A percentile compares a stretch with the other conserved stretches of the same genome.
These are phyloP conservation scores for Nematocida parisii DNA, from an alignment of 371 early-diverging fungal genomes.

Conservation along the genomic window DNA sequence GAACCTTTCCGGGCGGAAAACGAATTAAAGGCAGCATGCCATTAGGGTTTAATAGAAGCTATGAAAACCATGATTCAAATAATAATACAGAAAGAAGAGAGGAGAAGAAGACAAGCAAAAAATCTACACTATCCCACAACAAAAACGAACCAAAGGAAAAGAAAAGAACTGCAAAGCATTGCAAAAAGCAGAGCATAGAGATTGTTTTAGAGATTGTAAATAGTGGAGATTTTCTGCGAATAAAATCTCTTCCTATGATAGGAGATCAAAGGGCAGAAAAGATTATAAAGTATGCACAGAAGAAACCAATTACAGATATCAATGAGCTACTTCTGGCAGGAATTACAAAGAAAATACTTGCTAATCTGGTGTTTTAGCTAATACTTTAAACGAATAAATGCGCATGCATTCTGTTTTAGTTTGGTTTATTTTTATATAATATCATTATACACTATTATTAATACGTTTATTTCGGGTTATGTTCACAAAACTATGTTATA, in stretches of 20 bases:
- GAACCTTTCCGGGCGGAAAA: background rate
- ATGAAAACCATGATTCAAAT: background rate
- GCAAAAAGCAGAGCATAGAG: constrained; percentile 38
- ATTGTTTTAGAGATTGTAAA: constrained; percentile 71
- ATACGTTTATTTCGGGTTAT: no score
- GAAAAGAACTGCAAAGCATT: background rate
- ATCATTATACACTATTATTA: no score
- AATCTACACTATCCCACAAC: background rate
- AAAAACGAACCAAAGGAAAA: background rate
- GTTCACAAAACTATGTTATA: no score
- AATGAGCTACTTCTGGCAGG: constrained; percentile 34
- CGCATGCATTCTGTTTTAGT: no score
- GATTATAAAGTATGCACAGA: constrained; percentile 71
- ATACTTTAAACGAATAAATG: background rate
- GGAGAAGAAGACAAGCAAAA: constrained; percentile 11
- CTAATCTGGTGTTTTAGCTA: background rate
- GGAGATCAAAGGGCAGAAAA: constrained; percentile 73
- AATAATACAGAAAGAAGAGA: background rate
- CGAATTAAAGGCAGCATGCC: background rate
- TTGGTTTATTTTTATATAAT: no score
- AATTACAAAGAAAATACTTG: constrained; percentile 43
- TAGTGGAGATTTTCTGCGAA: constrained; percentile 71
- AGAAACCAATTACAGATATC: constrained; percentile 31
- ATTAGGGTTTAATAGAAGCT: background rate
- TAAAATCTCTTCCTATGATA: constrained; percentile 73